Evolutionary conservation across 2,329 filamentous ascomycete genomes (phyloP), one percentile per base, ranked within the genome.

Genomic region (Fusarium siculi): DNA sequence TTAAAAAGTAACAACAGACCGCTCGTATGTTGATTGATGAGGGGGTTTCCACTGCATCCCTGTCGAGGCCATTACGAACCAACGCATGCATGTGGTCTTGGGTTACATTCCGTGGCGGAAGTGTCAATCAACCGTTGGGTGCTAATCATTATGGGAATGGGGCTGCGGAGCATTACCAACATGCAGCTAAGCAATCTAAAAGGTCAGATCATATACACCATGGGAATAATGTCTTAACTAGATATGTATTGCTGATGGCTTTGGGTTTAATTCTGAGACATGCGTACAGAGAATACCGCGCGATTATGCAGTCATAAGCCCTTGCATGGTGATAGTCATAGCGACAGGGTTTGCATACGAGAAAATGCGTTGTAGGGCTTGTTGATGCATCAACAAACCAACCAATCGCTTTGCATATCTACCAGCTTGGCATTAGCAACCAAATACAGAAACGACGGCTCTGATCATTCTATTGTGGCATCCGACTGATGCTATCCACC

Each of bases 181-280:
- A 18, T 11, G 7, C 8, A 36, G 32, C 32, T 25, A 21, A 2
- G 10, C 19, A 12, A 7, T 8, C 1, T 40, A 2, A 40, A 40
- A 28, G 28, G 19, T 54, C 50, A 42, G 19, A 30, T 54, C 34
- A 40, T 30, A 10, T n/a, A 2, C 36, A 30, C 28, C n/a, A n/a
- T n/a, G n/a, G n/a, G n/a, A n/a, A n/a, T 0, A 37, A 30, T 3
- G 5, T 18, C 0, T 40, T 5, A 5, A 28, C 19, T 18, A 40
- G 10, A 16, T 3, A 18, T 54, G 34, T n/a, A 4, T 54, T n/a
- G 9, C 2, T 18, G 4, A 28, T 14, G 19, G 4, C 14, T 28
- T 54, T 40, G 15, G 50, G 50, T 1, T 3, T 40, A 54, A 23
- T n/a, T n/a, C 2, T 16, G 15, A n/a, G 15, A 40, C 15, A 54